Conservation (phyloP, 805 yeast genomes). For the Kuraishia ogatae region DNA sequence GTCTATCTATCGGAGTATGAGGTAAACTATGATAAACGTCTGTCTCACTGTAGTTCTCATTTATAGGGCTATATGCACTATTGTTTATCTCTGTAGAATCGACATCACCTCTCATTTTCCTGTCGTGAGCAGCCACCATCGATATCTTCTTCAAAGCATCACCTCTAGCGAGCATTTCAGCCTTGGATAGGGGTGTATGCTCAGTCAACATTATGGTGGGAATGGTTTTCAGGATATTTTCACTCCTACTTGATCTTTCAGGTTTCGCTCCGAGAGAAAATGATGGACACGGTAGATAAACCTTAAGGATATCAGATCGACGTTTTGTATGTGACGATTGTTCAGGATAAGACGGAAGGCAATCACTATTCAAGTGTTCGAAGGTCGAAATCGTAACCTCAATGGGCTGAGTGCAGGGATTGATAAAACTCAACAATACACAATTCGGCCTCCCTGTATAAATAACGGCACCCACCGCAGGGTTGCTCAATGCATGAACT, state of each 20-base stretch:
- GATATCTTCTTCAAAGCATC: constrained; percentile 1
- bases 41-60: not conserved
- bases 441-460: not conserved
- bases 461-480: not conserved
- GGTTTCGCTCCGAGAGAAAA: constrained; percentile 11
- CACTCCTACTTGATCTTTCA: constrained; percentile 5
- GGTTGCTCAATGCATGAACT: not conserved
- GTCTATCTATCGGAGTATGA: not conserved
- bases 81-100: too few species aligned
- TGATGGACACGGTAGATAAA: constrained; percentile 12
- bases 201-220: constrained; percentile 22
- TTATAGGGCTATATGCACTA: not conserved
- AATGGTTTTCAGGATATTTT: constrained; percentile 10
- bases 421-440: constrained; percentile 10
- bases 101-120: not conserved
- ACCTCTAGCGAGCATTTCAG: constrained; percentile 20
- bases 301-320: not conserved
- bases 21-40: not conserved
- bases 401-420: constrained; percentile 4
- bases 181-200: constrained; percentile 18
- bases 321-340: not conserved
- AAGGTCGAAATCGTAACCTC: constrained; percentile 10
- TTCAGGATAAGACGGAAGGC: not conserved
- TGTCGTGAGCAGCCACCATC: not conserved
- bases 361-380: constrained; percentile 3